A percentile compares a stretch with the other conserved stretches of the same genome.
Evolutionary conservation across 306 rosid genomes (phyloP).

Genomic region (Casuarina cunninghamiana): DNA sequence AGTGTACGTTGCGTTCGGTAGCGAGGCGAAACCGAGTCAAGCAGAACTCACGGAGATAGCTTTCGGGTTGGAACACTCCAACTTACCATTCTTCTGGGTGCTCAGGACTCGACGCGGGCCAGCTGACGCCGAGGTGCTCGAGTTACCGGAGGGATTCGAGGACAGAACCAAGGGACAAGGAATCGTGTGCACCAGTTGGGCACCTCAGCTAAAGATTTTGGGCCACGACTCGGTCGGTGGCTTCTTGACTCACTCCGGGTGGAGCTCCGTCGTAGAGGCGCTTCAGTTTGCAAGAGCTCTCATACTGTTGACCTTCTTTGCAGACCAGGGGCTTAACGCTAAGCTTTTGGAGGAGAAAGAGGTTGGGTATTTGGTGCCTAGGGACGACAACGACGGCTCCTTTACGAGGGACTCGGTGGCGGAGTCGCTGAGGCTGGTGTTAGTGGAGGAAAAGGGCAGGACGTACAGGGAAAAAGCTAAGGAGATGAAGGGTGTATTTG

Average conservation of each 20-base stretch:
- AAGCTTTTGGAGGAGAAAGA: constrained; percentile 43
- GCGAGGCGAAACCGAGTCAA: constrained; percentile 44
- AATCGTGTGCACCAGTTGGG: constrained; percentile 44
- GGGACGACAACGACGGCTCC: constrained; percentile 38
- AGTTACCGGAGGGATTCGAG: constrained; percentile 51
- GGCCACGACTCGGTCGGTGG: constrained; percentile 40
- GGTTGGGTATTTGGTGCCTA: constrained; percentile 31
- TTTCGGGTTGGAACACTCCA: constrained; percentile 40
- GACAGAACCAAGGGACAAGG: constrained; percentile 36
- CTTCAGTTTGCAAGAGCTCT: constrained; percentile 27
- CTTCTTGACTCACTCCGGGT: constrained; percentile 50
- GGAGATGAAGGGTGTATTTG: constrained; percentile 36
- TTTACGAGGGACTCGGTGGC: constrained; percentile 34
- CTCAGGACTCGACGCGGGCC: constrained; percentile 24
- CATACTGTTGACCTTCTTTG: constrained; percentile 24
- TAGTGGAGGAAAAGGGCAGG: constrained; percentile 35
- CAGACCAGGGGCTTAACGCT: constrained; percentile 34
- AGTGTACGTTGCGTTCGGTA: constrained; percentile 56
- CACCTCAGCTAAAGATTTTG: constrained; percentile 41
- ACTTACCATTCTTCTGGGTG: constrained; percentile 43
- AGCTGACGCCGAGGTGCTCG: background rate
- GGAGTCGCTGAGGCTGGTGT: constrained; percentile 28
- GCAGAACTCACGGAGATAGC: constrained; percentile 45
- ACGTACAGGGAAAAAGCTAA: constrained; percentile 33
- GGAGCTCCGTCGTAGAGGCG: constrained; percentile 45